A percentile compares a stretch with the other conserved stretches of the same genome.
Evolutionary conservation across 1,139 yeast species (phyloP).

Genomic region (Hyphopichia wangnamkhiaoensis): DNA sequence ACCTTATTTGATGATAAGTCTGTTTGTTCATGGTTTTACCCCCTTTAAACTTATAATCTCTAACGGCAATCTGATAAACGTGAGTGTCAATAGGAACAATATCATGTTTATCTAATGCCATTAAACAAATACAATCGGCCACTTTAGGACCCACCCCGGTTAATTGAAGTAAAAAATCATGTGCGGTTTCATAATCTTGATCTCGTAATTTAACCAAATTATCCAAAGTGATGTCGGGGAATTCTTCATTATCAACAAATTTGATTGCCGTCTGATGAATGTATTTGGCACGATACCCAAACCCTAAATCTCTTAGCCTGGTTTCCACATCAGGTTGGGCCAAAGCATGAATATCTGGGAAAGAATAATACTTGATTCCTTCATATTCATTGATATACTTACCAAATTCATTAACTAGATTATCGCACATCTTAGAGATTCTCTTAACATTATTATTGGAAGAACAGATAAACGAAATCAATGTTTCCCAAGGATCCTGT

Average conservation of each 20-base stretch:
- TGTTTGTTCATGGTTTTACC: constrained; percentile 56
- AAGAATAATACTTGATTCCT: constrained; percentile 64
- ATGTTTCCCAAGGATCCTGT: constrained; percentile 97
- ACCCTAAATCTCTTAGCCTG: constrained; percentile 60
- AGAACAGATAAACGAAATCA: constrained; percentile 87
- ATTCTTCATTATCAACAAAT: constrained; percentile 37
- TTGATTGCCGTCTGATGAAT: constrained; percentile 72
- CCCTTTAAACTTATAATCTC: constrained; percentile 70
- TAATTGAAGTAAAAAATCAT: constrained; percentile 63
- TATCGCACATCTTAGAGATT: constrained; percentile 90
- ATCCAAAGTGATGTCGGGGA: constrained; percentile 32
- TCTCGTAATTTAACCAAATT: constrained; percentile 41
- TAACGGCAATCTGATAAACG: constrained; percentile 85
- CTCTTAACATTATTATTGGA: constrained; percentile 95
- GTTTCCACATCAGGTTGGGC: constrained; percentile 37
- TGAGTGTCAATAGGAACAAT: constrained; percentile 97
- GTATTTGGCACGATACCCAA: constrained; percentile 92
- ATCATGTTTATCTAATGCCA: constrained; percentile 88
- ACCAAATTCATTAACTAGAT: constrained; percentile 74
- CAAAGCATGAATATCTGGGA: constrained; percentile 66
- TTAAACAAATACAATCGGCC: constrained; percentile 86
- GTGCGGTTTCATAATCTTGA: constrained; percentile 56
- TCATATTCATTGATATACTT: constrained; percentile 54
- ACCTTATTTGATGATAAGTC: constrained; percentile 63
- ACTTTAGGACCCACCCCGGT: constrained; percentile 97